Base-by-base conservation (phyloP, 1,284 basidiomycete genomes). In the Gymnopus androsaceus region DNA sequence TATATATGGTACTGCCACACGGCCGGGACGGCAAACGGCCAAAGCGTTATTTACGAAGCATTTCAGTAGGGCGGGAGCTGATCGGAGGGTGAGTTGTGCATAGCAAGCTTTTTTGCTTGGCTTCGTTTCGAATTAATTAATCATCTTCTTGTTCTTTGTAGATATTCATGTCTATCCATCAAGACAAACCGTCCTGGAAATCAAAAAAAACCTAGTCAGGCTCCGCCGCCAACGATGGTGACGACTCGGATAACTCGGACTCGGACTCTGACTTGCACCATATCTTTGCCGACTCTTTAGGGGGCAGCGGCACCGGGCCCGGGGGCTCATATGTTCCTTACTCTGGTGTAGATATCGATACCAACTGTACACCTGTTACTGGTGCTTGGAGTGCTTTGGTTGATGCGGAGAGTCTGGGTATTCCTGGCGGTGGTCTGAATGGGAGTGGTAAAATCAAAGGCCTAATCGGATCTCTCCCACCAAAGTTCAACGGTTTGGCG, bases 111-210 rank as follows among this genome's bases (percentile, higher is more conserved):
- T 38, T 4, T 21, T 19, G 38, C 19, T 1, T n/a, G 36, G n/a
- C 23, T 31, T 8, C 45, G 30, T 21, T 54, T n/a, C 40, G 55
- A 38, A 33, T 23, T 23, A 17, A 21, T 50, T 45, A 17, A 53
- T 57, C 17, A 54, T 53, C 34, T 19, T 51, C 33, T 36, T 36
- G 58, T 51, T 3, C 61, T 28, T 14, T 3, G 27, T 14, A 91
- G 89, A 84, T 92, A 23, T 85, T 88, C 68, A 83, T 92, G 74
- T 88, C 90, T 3, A 91, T 89, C 7, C 89, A 91, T 64, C 76
- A 79, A 59, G 80, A 87, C 63, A 84, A 78, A 68, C 76, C 76
- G 17, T 33, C 30, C 14, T 27, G 14, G 11, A 42, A 11, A n/a
- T 28, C 23, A 6, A 27, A 21, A 12, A 4, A 2, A 9, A n/a